Base-by-base conservation (phyloP, 148 eudicot species). In the Camellia sinensis region DNA sequence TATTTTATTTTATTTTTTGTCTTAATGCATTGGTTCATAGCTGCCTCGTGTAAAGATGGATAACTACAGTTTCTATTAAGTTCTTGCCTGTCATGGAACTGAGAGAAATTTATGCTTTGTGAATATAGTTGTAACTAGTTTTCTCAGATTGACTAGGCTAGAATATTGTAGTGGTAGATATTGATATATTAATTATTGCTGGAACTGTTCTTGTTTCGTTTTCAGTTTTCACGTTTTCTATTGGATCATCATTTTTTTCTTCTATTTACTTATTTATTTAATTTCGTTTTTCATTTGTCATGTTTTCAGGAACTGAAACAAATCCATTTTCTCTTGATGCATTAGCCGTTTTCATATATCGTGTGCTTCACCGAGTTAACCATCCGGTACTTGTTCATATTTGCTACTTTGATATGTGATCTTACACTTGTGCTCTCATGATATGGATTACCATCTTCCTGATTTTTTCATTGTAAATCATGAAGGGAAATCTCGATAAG, bases 281-380 rank as follows among this genome's bases (percentile, higher is more conserved):
- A 45, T 17, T 67, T 17, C 56, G 10, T 41, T 19, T 75, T 75
- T 67, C 65, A 53, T 48, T 60, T 19, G 15, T 59, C 15, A 46
- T 5, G 67, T 78, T 73, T 84, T 86, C 91, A 95, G 99, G 99
- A 74, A 93, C 92, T 29, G 93, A 91, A 73, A 85, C 92, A 74
- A 93, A 93, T 85, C 97, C 99, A 75, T 95, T 87, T 83, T 92
- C 95, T 59, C 86, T 95, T 83, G 97, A 92, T 73, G 98, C 99
- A 67, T 89, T 95, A 76, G 94, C 97, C 64, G 92, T 93, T 70
- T 95, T 95, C 70, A 91, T 92, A 82, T 89, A 83, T 67, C 92
- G 97, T 45, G 98, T 95, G 81, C 97, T 93, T 76, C 90, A 89
- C 40, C 89, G 99, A 69, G 89, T 67, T 80, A 95, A 95, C 82